phyloP scores from a whole-genome alignment of 2,329 filamentous ascomycete genomes.

The Aspergillus nomiae region DNA sequence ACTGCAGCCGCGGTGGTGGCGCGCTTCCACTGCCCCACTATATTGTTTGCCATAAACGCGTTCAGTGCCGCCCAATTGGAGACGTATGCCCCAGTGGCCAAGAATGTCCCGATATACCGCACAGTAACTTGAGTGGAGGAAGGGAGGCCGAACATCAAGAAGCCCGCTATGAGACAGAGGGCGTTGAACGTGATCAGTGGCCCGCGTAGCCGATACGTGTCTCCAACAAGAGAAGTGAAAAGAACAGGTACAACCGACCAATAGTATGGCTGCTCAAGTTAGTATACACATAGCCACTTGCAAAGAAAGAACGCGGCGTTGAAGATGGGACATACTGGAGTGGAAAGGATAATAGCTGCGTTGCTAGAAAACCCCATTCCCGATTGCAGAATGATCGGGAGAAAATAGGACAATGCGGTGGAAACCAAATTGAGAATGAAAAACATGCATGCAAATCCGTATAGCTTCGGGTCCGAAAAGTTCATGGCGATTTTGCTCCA shows the following conservation, averaged over 20 bases:
- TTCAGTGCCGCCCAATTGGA: constrained; percentile 70
- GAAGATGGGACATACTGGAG: constrained; percentile 46
- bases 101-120: constrained; percentile 65
- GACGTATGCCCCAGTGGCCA: constrained; percentile 69
- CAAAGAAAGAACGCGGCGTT: background rate
- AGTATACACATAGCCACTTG: background rate
- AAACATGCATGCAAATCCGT: constrained; percentile 66
- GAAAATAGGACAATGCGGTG: constrained; percentile 66
- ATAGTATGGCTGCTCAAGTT: constrained; percentile 58
- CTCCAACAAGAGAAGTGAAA: constrained; percentile 63
- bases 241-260: constrained; percentile 66
- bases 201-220: constrained; percentile 61
- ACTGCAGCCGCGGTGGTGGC: constrained; percentile 63
- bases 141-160: constrained; percentile 66
- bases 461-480: constrained; percentile 63
- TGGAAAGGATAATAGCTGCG: constrained; percentile 62
- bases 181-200: constrained; percentile 68
- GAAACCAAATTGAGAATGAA: constrained; percentile 69
- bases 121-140: constrained; percentile 56
- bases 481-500: constrained; percentile 58
- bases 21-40: constrained; percentile 66
- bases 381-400: constrained; percentile 60
- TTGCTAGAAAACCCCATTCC: constrained; percentile 58
- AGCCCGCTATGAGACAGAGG: constrained; percentile 62
- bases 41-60: constrained; percentile 64